These are phyloP conservation scores for Aureobasidium uvarum DNA, from an alignment of 2,329 filamentous ascomycete species.

Conservation along the genomic window DNA sequence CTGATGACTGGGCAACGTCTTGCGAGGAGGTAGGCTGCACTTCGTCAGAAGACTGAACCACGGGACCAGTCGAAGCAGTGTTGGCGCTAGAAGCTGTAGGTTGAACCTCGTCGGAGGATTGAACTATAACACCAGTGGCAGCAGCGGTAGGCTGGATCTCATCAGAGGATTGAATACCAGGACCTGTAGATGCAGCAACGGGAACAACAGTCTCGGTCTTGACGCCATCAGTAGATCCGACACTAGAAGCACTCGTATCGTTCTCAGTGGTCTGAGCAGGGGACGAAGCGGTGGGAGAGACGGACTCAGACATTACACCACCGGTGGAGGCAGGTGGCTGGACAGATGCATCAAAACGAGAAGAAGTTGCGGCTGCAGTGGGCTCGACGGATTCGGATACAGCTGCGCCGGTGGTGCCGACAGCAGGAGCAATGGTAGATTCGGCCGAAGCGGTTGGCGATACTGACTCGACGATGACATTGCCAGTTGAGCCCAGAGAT, in stretches of 20 bases:
- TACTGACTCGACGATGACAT: constrained; percentile 8
- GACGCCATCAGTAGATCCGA: constrained; percentile 19
- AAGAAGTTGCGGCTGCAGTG: constrained; percentile 16
- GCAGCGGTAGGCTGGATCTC: constrained; percentile 17
- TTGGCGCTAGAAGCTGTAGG: background rate
- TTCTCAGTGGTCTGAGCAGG: background rate
- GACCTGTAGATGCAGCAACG: constrained; percentile 14
- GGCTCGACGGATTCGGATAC: constrained; percentile 16
- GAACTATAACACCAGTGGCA: background rate
- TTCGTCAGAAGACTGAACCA: constrained; percentile 6
- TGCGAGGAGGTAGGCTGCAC: constrained; percentile 9
- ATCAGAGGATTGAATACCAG: background rate
- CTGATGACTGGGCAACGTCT: background rate
- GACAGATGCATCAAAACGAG: background rate
- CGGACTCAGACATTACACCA: constrained; percentile 5
- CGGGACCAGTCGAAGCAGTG: constrained; percentile 8
- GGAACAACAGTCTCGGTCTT: background rate
- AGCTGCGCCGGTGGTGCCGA: constrained; percentile 9
- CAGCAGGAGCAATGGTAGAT: background rate
- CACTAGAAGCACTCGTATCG: background rate
- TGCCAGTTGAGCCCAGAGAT: constrained; percentile 18
- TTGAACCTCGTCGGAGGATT: constrained; percentile 5
- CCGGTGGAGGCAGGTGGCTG: constrained; percentile 22
- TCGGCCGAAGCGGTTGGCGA: constrained; percentile 15
- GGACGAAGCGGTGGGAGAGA: constrained; percentile 15